These are phyloP conservation scores for Citrus unshiu DNA, from an alignment of 345 rosid genomes.

Conservation along the genomic window DNA sequence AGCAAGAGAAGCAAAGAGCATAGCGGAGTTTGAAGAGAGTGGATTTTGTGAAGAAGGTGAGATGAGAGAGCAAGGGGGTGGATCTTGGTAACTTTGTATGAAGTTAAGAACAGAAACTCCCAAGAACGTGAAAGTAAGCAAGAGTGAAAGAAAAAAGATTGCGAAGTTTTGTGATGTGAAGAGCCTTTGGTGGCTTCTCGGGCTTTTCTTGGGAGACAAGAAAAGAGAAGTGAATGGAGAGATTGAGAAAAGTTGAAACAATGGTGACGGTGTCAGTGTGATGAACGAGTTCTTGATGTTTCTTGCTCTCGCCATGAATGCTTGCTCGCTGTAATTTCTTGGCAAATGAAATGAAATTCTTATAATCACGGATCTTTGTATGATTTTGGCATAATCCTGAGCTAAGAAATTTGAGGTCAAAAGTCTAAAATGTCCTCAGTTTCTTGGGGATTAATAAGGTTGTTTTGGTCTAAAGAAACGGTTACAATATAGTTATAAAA, in stretches of 20 bases:
- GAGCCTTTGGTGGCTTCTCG: slow-evolving; percentile 32
- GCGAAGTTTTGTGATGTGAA: slow-evolving; percentile 23
- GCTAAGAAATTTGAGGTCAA: neutral
- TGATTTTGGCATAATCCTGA: neutral
- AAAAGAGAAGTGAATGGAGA: slow-evolving; percentile 35
- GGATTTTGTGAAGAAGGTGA: slow-evolving; percentile 39
- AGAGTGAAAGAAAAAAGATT: slow-evolving; percentile 37
- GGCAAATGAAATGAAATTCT: neutral
- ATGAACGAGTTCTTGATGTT: slow-evolving; percentile 41
- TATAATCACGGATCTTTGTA: neutral
- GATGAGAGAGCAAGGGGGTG: slow-evolving; percentile 30
- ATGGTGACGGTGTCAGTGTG: slow-evolving; percentile 35
- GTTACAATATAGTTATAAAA: neutral
- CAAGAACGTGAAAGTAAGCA: slow-evolving; percentile 45
- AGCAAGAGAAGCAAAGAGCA: slow-evolving; percentile 40
- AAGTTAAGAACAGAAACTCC: slow-evolving; percentile 39
- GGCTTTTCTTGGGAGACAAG: slow-evolving; percentile 46
- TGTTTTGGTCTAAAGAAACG: neutral
- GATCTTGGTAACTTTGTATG: slow-evolving; percentile 23
- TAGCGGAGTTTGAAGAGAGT: slow-evolving; percentile 17
- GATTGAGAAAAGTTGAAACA: slow-evolving; percentile 29
- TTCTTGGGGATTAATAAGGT: neutral
- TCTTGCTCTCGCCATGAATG: slow-evolving; percentile 55
- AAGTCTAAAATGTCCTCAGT: neutral
- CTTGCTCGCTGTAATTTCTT: neutral